Evolutionary conservation across 345 rosid species (phyloP).

Genomic region (Litchi chinensis): DNA sequence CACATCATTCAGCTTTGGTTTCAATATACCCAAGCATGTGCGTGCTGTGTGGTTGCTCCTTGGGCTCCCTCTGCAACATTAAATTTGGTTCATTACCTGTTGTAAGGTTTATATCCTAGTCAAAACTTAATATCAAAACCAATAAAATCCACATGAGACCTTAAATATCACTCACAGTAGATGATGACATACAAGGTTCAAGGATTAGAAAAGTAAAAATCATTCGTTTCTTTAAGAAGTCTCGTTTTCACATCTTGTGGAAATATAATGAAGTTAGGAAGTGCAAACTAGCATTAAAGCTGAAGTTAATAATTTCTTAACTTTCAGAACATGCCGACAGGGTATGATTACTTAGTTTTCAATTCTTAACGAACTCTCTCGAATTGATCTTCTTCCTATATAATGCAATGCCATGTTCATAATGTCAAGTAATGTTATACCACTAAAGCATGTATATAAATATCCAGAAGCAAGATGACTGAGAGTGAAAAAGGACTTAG

Average conservation of each 20-base stretch:
- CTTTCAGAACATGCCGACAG: too few relatives aligned
- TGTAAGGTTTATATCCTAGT: constrained; percentile 47
- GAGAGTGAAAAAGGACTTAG: too few relatives aligned
- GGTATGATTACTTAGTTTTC: too few relatives aligned
- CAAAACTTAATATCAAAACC: constrained; percentile 41
- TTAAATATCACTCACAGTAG: background rate
- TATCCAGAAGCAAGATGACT: too few relatives aligned
- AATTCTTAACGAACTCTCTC: too few relatives aligned
- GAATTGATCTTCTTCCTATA: too few relatives aligned
- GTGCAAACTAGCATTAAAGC: too few relatives aligned
- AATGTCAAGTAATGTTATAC: too few relatives aligned
- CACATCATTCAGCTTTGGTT: constrained; percentile 68
- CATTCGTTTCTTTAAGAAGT: background rate
- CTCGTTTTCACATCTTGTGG: background rate
- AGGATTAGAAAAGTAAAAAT: background rate
- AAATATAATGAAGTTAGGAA: too few relatives aligned
- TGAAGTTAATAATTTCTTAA: too few relatives aligned
- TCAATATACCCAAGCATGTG: constrained; percentile 62
- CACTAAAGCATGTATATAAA: too few relatives aligned
- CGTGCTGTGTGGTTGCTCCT: constrained; percentile 72
- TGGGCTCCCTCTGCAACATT: constrained; percentile 88
- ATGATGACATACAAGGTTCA: background rate
- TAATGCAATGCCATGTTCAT: too few relatives aligned
- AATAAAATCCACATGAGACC: constrained; percentile 1
- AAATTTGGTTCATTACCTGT: constrained; percentile 65